Percentiles rank a stretch among this genome's conserved stretches.
Conservation (phyloP, 495 filamentous ascomycete genomes). For the Terfezia claveryi region DNA sequence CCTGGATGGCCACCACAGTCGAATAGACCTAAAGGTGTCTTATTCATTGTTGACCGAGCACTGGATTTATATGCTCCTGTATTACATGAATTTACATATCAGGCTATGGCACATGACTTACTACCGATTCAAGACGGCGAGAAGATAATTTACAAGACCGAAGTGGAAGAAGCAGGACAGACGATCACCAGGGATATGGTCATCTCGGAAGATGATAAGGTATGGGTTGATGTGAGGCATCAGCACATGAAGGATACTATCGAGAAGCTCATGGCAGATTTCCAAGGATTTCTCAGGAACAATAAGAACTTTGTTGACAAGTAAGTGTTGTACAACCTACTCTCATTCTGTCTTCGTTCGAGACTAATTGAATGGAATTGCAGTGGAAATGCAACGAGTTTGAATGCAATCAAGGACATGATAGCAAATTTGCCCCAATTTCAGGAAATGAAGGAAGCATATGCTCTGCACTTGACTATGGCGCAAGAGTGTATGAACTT, state of each 20-base stretch:
- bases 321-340: conserved; percentile 17
- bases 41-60: conserved; percentile 73
- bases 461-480: conserved; percentile 88
- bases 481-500: conserved; percentile 92
- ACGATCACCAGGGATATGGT: conserved; percentile 77
- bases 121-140: conserved; percentile 70
- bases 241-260: conserved; percentile 96
- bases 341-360: not conserved
- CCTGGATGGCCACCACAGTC: conserved; percentile 52
- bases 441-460: conserved; percentile 81
- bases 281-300: conserved; percentile 68
- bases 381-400: conserved; percentile 40
- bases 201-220: conserved; percentile 65
- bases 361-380: conserved; percentile 6
- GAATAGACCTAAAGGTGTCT: conserved; percentile 57
- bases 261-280: conserved; percentile 77
- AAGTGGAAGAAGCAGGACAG: conserved; percentile 22
- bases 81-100: conserved; percentile 92
- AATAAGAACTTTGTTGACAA: conserved; percentile 84
- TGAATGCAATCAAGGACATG: conserved; percentile 94
- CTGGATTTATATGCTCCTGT: conserved; percentile 78
- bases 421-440: conserved; percentile 84
- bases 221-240: conserved; percentile 87
- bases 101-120: conserved; percentile 90
- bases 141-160: conserved; percentile 47